These are phyloP conservation scores for Coemansia sp. DNA, from an alignment of 192 early-diverging fungal genomes.

Conservation along the genomic window DNA sequence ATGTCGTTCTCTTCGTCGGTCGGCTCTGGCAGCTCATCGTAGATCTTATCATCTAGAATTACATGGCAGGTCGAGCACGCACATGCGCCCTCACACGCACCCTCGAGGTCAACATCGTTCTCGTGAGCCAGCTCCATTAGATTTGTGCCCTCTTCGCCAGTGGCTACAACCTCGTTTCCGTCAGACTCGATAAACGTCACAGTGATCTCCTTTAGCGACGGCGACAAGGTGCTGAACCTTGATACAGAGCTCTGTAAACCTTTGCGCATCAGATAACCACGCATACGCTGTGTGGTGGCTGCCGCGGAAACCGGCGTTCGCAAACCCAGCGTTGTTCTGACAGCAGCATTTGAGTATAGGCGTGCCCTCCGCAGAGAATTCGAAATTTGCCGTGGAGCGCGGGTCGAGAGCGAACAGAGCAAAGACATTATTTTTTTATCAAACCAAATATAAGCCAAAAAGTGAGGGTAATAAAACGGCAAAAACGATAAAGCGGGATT, in stretches of 20 bases:
- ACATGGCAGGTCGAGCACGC: conserved; percentile 97
- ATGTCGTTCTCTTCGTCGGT: conserved; percentile 98
- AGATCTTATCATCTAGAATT: conserved; percentile 77
- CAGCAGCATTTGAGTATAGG: no score
- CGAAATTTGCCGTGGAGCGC: no score
- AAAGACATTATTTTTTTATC: no score
- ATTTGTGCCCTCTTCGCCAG: conserved; percentile 80
- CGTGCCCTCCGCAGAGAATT: no score
- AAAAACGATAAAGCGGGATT: no score
- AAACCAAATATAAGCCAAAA: no score
- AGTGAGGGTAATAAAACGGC: no score
- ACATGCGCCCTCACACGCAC: conserved; percentile 93
- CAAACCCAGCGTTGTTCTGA: no score
- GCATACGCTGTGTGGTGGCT: background rate
- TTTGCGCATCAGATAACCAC: background rate
- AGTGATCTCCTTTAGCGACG: conserved; percentile 33
- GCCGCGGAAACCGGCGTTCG: no score
- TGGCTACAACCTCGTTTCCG: conserved; percentile 71
- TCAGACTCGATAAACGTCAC: conserved; percentile 87
- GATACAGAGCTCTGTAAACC: background rate
- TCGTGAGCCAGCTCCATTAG: conserved; percentile 89
- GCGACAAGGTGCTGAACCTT: conserved; percentile 21
- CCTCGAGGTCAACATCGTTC: conserved; percentile 92
- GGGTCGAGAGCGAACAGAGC: no score
- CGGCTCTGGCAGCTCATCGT: conserved; percentile 85